Evolutionary conservation across 345 rosid species (phyloP).

Genomic region (Gossypium ekmanianum): DNA sequence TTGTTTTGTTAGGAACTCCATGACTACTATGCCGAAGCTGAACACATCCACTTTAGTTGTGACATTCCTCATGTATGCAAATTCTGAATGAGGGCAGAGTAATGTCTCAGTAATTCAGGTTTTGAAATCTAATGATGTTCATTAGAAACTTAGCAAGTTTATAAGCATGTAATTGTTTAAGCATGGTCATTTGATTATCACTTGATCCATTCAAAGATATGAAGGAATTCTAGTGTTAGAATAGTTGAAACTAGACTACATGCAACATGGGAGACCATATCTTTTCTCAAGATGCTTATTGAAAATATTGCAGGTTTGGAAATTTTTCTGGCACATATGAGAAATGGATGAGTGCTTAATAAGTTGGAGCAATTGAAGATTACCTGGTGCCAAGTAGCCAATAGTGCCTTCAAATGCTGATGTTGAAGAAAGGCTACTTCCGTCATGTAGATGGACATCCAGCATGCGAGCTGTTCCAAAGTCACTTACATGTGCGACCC

Average conservation of each 20-base stretch:
- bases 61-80: constrained; percentile 76
- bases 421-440: constrained; percentile 42
- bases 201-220: not conserved
- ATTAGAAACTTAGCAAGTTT: not conserved
- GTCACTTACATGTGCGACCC: constrained; percentile 82
- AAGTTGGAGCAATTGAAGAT: not conserved
- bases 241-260: constrained; percentile 1
- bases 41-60: constrained; percentile 80
- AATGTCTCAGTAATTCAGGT: not conserved
- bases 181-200: not conserved
- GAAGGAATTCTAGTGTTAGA: not conserved
- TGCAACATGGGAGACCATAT: not conserved
- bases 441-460: constrained; percentile 50
- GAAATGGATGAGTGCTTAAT: not conserved
- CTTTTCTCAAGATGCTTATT: not conserved
- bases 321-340: not conserved
- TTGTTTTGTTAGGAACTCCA: constrained; percentile 65
- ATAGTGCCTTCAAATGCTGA: constrained; percentile 78
- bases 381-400: constrained; percentile 97
- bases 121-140: not conserved
- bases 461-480: constrained; percentile 92
- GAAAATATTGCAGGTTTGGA: not conserved
- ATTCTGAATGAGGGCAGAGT: constrained; percentile 39
- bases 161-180: not conserved
- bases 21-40: constrained; percentile 70